Evolutionary conservation across 495 filamentous ascomycete genomes (phyloP).

Genomic region (Podospora didyma): DNA sequence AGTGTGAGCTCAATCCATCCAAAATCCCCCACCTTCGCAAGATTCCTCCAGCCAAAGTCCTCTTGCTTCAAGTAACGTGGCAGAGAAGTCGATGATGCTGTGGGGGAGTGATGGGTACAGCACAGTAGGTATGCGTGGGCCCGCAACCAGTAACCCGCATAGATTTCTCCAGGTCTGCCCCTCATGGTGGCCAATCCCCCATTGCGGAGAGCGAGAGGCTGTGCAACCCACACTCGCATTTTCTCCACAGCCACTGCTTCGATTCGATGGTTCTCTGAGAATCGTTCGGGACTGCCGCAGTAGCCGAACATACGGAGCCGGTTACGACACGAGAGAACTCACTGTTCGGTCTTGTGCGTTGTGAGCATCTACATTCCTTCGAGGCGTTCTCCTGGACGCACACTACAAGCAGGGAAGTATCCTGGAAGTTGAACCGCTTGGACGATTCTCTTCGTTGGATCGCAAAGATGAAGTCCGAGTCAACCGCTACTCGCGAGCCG

Average conservation of each 20-base stretch:
- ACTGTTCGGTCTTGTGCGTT: not conserved
- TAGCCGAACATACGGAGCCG: constrained; percentile 1
- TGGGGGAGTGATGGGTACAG: too few relatives aligned
- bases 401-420: not conserved
- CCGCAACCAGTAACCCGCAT: too few relatives aligned
- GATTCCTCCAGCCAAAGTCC: too few relatives aligned
- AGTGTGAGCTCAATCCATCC: too few relatives aligned
- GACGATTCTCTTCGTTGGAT: not conserved
- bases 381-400: not conserved
- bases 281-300: not conserved
- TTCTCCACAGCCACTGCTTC: not conserved
- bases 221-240: not conserved
- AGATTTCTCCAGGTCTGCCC: too few relatives aligned
- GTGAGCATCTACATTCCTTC: not conserved
- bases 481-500: too few relatives aligned
- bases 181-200: too few relatives aligned
- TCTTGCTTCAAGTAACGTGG: too few relatives aligned
- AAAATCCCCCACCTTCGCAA: too few relatives aligned
- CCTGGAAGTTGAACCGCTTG: not conserved
- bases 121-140: too few relatives aligned
- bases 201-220: not conserved
- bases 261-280: not conserved
- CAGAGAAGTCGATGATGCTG: too few relatives aligned
- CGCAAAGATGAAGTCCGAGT: too few relatives aligned
- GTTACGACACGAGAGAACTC: not conserved